A percentile compares a stretch with the other conserved stretches of the same genome.
Evolutionary conservation across 2,329 filamentous ascomycete genomes (phyloP).

Genomic region (Xylariales sp.): DNA sequence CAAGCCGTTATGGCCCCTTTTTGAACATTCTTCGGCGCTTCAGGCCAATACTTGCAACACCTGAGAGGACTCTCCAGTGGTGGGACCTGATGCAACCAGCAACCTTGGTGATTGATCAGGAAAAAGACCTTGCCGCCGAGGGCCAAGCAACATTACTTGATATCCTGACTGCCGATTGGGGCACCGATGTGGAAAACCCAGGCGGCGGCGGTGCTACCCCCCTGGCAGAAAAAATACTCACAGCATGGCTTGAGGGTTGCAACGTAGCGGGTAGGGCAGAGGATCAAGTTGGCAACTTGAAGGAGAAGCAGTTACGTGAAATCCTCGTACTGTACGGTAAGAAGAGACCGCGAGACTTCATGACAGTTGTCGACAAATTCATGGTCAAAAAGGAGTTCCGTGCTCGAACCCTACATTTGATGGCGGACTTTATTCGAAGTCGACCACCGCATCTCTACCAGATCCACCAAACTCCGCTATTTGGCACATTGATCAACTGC

Average conservation of each 20-base stretch:
- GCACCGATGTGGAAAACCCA: slow-evolving; percentile 41
- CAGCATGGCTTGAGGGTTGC: slow-evolving; percentile 51
- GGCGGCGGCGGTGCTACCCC: slow-evolving; percentile 34
- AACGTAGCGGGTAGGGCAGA: slow-evolving; percentile 28
- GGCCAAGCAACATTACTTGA: slow-evolving; percentile 60
- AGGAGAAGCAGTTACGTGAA: slow-evolving; percentile 46
- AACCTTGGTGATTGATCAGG: slow-evolving; percentile 49
- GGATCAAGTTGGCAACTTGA: slow-evolving; percentile 34
- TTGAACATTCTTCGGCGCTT: slow-evolving; percentile 62
- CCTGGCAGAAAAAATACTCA: slow-evolving; percentile 45
- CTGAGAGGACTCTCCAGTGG: slow-evolving; percentile 64
- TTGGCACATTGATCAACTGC: slow-evolving; percentile 67
- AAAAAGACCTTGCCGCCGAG: slow-evolving; percentile 61
- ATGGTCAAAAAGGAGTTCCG: slow-evolving; percentile 62
- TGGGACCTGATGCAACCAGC: slow-evolving; percentile 62
- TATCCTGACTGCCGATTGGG: slow-evolving; percentile 59
- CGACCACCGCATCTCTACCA: slow-evolving; percentile 77
- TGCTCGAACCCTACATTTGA: slow-evolving; percentile 58
- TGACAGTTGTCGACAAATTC: slow-evolving; percentile 60
- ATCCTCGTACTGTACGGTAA: slow-evolving; percentile 60
- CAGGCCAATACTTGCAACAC: slow-evolving; percentile 58
- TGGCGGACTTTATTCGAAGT: slow-evolving; percentile 69
- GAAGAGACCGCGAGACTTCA: slow-evolving; percentile 67
- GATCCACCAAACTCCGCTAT: slow-evolving; percentile 66
- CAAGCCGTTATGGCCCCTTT: slow-evolving; percentile 61